Conservation (phyloP, 495 filamentous ascomycete genomes). For the Extremus antarcticus region DNA sequence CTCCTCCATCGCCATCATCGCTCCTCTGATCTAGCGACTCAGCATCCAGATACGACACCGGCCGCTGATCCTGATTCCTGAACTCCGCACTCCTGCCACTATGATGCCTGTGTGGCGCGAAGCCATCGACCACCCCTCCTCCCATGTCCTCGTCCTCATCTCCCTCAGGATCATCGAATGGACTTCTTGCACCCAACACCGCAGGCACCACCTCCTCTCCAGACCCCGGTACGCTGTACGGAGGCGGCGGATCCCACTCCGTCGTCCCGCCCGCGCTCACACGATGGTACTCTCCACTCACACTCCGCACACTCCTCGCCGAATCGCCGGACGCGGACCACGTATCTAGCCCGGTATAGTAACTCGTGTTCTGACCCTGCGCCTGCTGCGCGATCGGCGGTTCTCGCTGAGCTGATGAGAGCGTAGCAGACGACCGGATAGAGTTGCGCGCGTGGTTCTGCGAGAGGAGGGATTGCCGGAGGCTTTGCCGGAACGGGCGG, state of each 20-base stretch:
- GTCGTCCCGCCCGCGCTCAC: not conserved
- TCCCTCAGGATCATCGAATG: not conserved
- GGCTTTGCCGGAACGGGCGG: too few relatives aligned
- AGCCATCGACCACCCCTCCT: not conserved
- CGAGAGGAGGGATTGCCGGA: too few relatives aligned
- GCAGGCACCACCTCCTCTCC: not conserved
- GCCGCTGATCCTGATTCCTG: too few relatives aligned
- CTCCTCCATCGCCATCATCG: too few relatives aligned
- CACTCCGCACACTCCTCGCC: not conserved
- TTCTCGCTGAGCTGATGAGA: not conserved
- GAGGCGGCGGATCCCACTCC: not conserved
- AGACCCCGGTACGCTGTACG: not conserved
- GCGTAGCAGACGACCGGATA: too few relatives aligned
- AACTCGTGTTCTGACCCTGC: not conserved
- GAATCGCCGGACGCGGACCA: not conserved
- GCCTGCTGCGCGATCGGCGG: not conserved
- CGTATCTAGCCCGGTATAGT: not conserved
- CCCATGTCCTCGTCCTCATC: not conserved
- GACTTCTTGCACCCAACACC: not conserved
- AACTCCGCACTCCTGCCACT: too few relatives aligned
- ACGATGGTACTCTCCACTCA: not conserved
- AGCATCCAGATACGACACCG: too few relatives aligned
- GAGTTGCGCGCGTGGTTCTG: too few relatives aligned
- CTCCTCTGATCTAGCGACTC: too few relatives aligned
- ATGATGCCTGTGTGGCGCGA: too few relatives aligned